Conservation (phyloP, 75 land plant species). For the Cupressus sempervirens region DNA sequence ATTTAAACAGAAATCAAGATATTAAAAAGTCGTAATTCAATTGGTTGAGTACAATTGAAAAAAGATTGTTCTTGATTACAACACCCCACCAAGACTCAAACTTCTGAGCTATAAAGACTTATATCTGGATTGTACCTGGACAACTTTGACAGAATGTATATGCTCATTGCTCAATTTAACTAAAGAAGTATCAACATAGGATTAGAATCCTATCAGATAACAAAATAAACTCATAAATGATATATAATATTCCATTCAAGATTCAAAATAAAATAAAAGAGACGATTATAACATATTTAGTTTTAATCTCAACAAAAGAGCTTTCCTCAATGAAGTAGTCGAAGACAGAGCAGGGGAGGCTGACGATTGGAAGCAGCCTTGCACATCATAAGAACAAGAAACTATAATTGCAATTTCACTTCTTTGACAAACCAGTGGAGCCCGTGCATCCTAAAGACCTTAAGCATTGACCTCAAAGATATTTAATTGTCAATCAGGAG, state of each 20-base stretch:
- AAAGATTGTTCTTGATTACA: too few species aligned
- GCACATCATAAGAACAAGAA: neutral
- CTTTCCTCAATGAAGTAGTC: neutral
- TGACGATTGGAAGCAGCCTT: neutral
- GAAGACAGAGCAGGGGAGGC: neutral
- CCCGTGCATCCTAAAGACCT: neutral
- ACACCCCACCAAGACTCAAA: too few species aligned
- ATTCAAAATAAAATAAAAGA: neutral
- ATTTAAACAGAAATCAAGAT: neutral
- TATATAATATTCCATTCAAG: too few species aligned
- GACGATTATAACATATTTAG: neutral
- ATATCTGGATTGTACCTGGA: too few species aligned
- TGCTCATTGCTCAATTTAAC: too few species aligned
- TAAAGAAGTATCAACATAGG: too few species aligned
- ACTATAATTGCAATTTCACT: neutral
- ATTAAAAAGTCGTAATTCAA: too few species aligned
- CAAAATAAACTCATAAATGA: too few species aligned
- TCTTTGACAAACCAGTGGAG: neutral
- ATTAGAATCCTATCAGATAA: too few species aligned
- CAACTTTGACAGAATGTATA: too few species aligned
- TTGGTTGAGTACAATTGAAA: too few species aligned
- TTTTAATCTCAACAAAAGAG: neutral
- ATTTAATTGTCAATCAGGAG: neutral
- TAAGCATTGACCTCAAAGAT: neutral
- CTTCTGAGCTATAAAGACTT: too few species aligned